Evolutionary conservation across 169 alveolate species (phyloP).

Genomic region (Plasmodium ovale): DNA sequence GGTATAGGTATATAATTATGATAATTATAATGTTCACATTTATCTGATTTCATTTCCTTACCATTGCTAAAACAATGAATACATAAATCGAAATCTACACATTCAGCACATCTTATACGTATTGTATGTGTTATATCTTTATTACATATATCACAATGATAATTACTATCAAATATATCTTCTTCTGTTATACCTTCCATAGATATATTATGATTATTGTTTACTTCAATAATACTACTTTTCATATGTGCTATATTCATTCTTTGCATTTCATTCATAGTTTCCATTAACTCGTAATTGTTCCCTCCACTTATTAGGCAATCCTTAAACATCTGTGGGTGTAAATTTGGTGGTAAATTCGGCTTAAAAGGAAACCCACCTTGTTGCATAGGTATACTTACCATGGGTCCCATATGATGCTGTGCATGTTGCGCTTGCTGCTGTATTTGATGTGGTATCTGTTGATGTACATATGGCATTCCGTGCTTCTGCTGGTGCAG

Average conservation of each 20-base stretch:
- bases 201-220: not conserved
- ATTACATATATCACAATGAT: conserved; percentile 86
- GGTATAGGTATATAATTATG: conserved; percentile 93
- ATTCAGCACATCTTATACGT: conserved; percentile 92
- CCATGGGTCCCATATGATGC: not conserved
- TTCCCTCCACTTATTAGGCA: conserved; percentile 1
- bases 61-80: conserved; percentile 91
- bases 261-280: conserved; percentile 64
- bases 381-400: conserved; percentile 7
- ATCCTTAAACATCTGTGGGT: conserved; percentile 30
- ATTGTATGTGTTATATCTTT: conserved; percentile 83
- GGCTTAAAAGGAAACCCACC: conserved; percentile 3
- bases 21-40: conserved; percentile 85
- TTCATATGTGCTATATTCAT: not conserved
- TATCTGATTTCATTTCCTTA: conserved; percentile 84
- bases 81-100: conserved; percentile 91
- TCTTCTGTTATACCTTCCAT: conserved; percentile 46
- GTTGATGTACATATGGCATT: conserved; percentile 1
- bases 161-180: conserved; percentile 75
- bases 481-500: conserved; percentile 32
- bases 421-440: not conserved
- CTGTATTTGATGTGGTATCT: conserved; percentile 29
- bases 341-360: not conserved
- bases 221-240: not conserved
- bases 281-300: conserved; percentile 47